phyloP scores from a whole-genome alignment of 495 filamentous ascomycete species.

The Haplographium delicatum region DNA sequence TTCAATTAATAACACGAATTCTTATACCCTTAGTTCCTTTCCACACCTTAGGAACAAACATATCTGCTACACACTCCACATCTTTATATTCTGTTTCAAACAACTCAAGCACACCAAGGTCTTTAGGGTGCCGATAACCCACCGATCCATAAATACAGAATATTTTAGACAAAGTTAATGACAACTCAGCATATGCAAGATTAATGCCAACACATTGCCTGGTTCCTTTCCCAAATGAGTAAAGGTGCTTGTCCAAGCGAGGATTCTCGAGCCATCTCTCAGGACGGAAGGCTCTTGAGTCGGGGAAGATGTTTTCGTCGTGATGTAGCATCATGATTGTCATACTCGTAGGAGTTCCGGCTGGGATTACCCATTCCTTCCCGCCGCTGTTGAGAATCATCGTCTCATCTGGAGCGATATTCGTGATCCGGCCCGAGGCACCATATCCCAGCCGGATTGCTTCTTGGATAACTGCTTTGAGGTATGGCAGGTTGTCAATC shows the following conservation, averaged over 20 bases:
- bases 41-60: slow-evolving; percentile 9
- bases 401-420: slow-evolving; percentile 27
- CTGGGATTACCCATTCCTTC: slow-evolving; percentile 27
- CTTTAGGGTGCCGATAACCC: background rate
- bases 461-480: slow-evolving; percentile 39
- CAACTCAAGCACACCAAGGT: slow-evolving; percentile 9
- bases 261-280: slow-evolving; percentile 42
- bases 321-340: slow-evolving; percentile 33
- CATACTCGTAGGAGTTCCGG: slow-evolving; percentile 40
- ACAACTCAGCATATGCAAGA: slow-evolving; percentile 40
- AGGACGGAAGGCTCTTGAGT: slow-evolving; percentile 41
- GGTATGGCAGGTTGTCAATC: slow-evolving; percentile 41
- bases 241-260: slow-evolving; percentile 36
- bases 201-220: slow-evolving; percentile 48
- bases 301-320: slow-evolving; percentile 39
- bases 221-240: slow-evolving; percentile 44
- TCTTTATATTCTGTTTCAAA: slow-evolving; percentile 13
- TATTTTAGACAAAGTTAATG: slow-evolving; percentile 30
- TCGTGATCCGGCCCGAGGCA: slow-evolving; percentile 24
- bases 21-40: slow-evolving; percentile 16
- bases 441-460: slow-evolving; percentile 38
- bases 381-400: slow-evolving; percentile 10
- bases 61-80: slow-evolving; percentile 15
- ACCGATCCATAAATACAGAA: slow-evolving; percentile 26
- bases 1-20: slow-evolving; percentile 5